A percentile compares a stretch with the other conserved stretches of the same genome.
Conservation (phyloP, 116 monocot species). For the Papilionanthe hybrid region DNA sequence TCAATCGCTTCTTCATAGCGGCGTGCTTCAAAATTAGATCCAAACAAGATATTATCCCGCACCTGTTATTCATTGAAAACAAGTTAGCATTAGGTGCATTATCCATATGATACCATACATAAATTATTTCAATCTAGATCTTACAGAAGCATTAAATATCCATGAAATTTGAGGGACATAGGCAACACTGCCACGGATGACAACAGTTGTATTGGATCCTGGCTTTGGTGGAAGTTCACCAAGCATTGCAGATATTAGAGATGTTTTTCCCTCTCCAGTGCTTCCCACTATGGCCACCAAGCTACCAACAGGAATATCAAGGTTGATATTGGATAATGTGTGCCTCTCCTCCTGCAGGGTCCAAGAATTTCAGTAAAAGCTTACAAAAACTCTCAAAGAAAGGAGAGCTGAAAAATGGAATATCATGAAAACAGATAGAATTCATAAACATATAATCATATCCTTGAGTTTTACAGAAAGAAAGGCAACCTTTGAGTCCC, state of each 20-base stretch:
- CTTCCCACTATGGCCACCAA: constrained; percentile 92
- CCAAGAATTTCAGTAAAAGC: background rate
- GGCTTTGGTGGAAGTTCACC: constrained; percentile 71
- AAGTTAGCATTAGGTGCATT: background rate
- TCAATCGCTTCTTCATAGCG: constrained; percentile 76
- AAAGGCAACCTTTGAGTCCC: constrained; percentile 83
- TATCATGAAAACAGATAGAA: constrained; percentile 4
- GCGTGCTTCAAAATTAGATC: constrained; percentile 65
- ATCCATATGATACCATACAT: constrained; percentile 1
- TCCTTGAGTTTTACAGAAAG: background rate
- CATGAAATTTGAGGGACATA: constrained; percentile 99
- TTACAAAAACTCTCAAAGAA: background rate
- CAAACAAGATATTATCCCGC: constrained; percentile 95
- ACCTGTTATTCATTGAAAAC: constrained; percentile 40
- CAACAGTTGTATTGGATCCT: constrained; percentile 56
- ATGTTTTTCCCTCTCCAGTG: constrained; percentile 98
- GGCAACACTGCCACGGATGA: constrained; percentile 71
- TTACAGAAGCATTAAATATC: constrained; percentile 98
- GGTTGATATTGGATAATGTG: constrained; percentile 79
- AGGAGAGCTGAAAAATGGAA: background rate
- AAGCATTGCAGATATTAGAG: constrained; percentile 92
- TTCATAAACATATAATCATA: background rate
- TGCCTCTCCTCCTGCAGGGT: constrained; percentile 63
- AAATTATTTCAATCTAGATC: constrained; percentile 20
- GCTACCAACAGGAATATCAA: constrained; percentile 86